A percentile compares a stretch with the other conserved stretches of the same genome.
Conservation (phyloP, 495 filamentous ascomycete species). For the Penicillium nucicola region DNA sequence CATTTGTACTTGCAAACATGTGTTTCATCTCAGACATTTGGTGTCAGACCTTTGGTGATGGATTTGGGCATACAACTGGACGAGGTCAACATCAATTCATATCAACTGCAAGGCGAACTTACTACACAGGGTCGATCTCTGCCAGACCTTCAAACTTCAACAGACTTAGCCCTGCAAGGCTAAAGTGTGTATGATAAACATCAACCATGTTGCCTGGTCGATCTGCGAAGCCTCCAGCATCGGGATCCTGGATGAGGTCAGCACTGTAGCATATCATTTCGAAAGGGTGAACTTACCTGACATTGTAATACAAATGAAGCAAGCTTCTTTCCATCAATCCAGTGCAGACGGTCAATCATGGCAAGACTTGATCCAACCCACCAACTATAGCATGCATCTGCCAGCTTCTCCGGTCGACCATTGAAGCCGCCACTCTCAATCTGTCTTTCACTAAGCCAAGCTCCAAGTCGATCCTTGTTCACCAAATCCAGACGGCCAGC, state of each 20-base stretch:
- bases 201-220: conserved; percentile 92
- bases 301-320: conserved; percentile 77
- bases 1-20: too few relatives aligned
- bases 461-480: conserved; percentile 73
- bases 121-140: conserved; percentile 87
- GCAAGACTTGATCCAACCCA: conserved; percentile 89
- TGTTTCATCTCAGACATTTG: too few relatives aligned
- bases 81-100: conserved; percentile 1
- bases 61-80: conserved; percentile 71
- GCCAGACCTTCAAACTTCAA: conserved; percentile 70
- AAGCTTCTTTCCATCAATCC: conserved; percentile 83
- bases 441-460: conserved; percentile 93
- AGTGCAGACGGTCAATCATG: conserved; percentile 84
- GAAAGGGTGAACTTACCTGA: conserved; percentile 49
- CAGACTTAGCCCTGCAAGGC: conserved; percentile 82
- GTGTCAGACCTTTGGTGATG: conserved; percentile 50
- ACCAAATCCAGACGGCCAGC: conserved; percentile 79
- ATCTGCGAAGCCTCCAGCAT: conserved; percentile 84
- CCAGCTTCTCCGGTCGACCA: conserved; percentile 90
- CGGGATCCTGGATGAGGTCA: conserved; percentile 59
- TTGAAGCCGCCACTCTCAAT: conserved; percentile 85
- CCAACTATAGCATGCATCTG: conserved; percentile 98
- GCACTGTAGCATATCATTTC: not conserved
- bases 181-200: conserved; percentile 94
- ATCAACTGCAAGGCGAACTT: conserved; percentile 30